These are phyloP conservation scores for Didymosphaeria variabile DNA, from an alignment of 2,329 filamentous ascomycete genomes.

Conservation along the genomic window DNA sequence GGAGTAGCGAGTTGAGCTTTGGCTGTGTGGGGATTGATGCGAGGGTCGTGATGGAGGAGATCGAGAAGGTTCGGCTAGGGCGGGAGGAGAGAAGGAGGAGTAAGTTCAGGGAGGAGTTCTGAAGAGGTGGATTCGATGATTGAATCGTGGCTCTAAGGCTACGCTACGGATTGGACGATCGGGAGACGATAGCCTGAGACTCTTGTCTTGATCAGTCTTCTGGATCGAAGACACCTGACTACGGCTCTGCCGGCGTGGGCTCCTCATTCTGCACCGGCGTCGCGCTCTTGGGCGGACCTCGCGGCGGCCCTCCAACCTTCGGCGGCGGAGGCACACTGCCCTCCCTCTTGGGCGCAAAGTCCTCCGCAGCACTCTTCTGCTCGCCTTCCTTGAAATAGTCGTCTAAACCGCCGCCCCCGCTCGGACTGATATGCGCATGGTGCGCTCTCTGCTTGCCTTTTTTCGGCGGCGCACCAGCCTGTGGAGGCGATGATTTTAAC, in stretches of 20 bases:
- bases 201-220: neutral
- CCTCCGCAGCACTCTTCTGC: constrained; percentile 54
- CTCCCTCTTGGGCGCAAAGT: constrained; percentile 46
- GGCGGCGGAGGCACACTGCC: constrained; percentile 48
- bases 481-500: constrained; percentile 44
- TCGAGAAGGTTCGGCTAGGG: constrained; percentile 19
- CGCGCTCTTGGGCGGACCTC: constrained; percentile 47
- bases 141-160: neutral
- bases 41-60: neutral
- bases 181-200: neutral
- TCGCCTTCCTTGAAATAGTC: constrained; percentile 59
- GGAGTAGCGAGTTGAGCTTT: constrained; percentile 11
- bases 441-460: constrained; percentile 42
- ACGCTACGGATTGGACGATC: neutral
- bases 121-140: constrained; percentile 2
- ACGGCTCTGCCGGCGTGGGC: constrained; percentile 11
- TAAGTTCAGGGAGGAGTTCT: constrained; percentile 44
- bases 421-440: constrained; percentile 42
- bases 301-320: constrained; percentile 48
- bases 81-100: constrained; percentile 38
- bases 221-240: neutral
- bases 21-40: constrained; percentile 10
- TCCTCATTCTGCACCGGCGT: constrained; percentile 32
- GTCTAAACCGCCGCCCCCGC: constrained; percentile 47
- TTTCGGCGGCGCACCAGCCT: constrained; percentile 34